Base-by-base conservation (phyloP, 495 filamentous ascomycete genomes). In the Talaromyces nanjingensis region DNA sequence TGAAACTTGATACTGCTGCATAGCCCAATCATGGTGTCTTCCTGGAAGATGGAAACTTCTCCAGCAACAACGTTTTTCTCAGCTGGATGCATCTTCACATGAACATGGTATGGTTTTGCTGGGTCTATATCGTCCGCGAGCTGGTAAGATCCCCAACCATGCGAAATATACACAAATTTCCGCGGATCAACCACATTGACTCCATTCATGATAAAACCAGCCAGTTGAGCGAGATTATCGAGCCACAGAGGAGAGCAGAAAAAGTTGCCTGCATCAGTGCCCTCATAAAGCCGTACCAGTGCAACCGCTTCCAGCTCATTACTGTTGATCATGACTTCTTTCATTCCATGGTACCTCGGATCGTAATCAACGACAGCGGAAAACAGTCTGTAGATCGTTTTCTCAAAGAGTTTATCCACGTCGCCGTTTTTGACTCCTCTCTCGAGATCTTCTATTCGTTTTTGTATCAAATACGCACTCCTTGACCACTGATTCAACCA, bases 321-420 rank as follows among this genome's bases (percentile, higher is more conserved):
- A 71, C 85, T 89, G 72, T 92, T 84, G 9, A 94, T 81, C 58
- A 91, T 86, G 54, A 93, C 86, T 62, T 92, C 88, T 62, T 89
- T 83, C 83, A 91, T 85, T 14, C 86, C 86, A 60, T 78, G 77
- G 71, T 87, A 91, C 20, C 79, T 74, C 1, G 65, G 70, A 53
- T 79, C 76, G 66, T 88, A 90, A 58, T 89, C 82, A 31, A 88
- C 88, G 3, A 90, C 71, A 45, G 84, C 78, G 14, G 74, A 66
- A 64, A 91, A 86, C 25, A 90, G 74, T 68, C 87, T 87, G 74
- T 91, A 91, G 5, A 83, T 85, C 70, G 90, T 79, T n/a, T 82
- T 81, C 1, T 83, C 79, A 18, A 80, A 77, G 57, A 86, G 42
- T 45, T 66, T 67, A 56, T 72, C 34, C 39, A 64, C 56, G 42